Evolutionary conservation across 345 rosid genomes (phyloP).

Genomic region (Salix arbutifolia): DNA sequence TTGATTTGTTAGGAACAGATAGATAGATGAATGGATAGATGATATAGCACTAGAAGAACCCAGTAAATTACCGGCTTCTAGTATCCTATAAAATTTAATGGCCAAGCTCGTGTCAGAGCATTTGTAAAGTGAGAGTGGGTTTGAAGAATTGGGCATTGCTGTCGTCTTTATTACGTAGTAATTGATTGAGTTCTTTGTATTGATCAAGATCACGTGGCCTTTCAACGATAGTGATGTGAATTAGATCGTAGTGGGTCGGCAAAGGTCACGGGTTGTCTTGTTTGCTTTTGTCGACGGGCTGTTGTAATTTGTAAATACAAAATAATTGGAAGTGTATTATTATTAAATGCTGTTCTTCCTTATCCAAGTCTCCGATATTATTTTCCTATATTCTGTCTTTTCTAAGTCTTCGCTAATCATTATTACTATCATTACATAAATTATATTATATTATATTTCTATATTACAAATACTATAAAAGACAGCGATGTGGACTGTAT

Average conservation of each 20-base stretch:
- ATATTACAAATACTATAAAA: too few relatives aligned
- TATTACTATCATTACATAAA: too few relatives aligned
- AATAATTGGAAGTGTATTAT: too few relatives aligned
- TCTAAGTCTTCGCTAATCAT: too few relatives aligned
- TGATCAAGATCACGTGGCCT: conserved; percentile 12
- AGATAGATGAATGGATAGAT: neutral
- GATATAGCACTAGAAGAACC: neutral
- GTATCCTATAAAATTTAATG: too few relatives aligned
- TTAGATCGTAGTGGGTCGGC: neutral
- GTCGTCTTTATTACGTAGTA: conserved; percentile 4
- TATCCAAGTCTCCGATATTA: too few relatives aligned
- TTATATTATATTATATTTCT: too few relatives aligned
- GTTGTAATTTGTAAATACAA: neutral
- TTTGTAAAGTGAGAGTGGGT: neutral
- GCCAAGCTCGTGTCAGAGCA: neutral
- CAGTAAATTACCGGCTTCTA: too few relatives aligned
- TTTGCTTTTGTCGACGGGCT: neutral
- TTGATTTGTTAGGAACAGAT: neutral
- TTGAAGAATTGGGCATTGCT: neutral
- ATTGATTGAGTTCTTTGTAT: neutral
- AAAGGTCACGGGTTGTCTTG: neutral
- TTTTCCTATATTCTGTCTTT: too few relatives aligned
- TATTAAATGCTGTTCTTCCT: too few relatives aligned
- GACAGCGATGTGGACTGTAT: too few relatives aligned
- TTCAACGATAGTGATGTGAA: neutral